A percentile compares a stretch with the other conserved stretches of the same genome.
phyloP scores from a whole-genome alignment of 2,329 filamentous ascomycete species.

The Claviceps digitariae region DNA sequence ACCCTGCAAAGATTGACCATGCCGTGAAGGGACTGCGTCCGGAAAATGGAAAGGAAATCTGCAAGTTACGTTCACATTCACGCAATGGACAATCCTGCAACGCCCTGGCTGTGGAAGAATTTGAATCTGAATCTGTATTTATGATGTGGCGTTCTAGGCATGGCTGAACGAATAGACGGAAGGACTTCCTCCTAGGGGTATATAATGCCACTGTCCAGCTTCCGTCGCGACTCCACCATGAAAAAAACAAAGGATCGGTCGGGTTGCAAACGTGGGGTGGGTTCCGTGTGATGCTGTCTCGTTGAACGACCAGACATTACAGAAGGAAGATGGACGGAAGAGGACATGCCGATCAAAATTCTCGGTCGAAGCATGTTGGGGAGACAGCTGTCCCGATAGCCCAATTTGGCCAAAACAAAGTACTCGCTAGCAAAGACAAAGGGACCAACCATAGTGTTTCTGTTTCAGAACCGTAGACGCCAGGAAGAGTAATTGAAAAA shows the following conservation, averaged over 20 bases:
- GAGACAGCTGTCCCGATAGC: background rate
- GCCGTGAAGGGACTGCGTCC: too few species aligned
- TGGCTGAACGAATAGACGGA: background rate
- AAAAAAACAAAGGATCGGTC: background rate
- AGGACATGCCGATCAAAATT: background rate
- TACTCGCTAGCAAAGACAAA: constrained; percentile 1
- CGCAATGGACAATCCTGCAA: too few species aligned
- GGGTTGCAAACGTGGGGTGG: too few species aligned
- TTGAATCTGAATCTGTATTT: background rate
- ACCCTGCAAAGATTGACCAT: too few species aligned
- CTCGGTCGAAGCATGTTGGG: background rate
- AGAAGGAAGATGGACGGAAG: background rate
- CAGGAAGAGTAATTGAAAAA: background rate
- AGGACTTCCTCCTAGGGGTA: background rate
- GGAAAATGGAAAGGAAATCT: too few species aligned
- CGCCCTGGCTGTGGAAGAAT: too few species aligned
- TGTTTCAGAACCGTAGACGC: background rate
- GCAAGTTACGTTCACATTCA: too few species aligned
- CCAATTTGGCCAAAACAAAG: background rate
- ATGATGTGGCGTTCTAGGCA: background rate
- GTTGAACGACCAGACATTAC: background rate
- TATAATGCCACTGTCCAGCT: background rate
- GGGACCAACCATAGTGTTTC: background rate
- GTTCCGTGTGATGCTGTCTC: background rate
- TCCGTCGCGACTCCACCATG: background rate